Conservation (phyloP, 352 stramenopile species). For the Peronospora belbahrii region DNA sequence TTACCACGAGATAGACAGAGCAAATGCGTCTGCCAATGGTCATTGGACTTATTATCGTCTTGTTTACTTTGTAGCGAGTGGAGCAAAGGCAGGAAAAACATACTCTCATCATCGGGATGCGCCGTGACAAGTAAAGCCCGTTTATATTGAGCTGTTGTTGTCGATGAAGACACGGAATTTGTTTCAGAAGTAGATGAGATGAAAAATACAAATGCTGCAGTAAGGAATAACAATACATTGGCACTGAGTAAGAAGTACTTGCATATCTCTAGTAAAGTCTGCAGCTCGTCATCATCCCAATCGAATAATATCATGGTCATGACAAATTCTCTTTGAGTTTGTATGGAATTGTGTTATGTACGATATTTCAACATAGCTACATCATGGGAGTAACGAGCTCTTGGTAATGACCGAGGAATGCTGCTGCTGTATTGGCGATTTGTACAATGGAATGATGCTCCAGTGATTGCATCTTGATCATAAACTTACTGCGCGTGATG, state of each 20-base stretch:
- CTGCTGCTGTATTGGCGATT: conserved; percentile 43
- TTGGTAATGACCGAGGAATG: conserved; percentile 33
- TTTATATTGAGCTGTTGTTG: conserved; percentile 17
- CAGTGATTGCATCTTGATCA: conserved; percentile 27
- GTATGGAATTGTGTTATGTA: conserved; percentile 20
- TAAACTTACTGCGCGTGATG: conserved; percentile 33
- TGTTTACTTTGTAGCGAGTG: conserved; percentile 37
- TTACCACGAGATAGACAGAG: conserved; percentile 90
- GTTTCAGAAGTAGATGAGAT: conserved; percentile 9
- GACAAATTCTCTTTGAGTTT: conserved; percentile 12
- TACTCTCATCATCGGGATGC: conserved; percentile 96
- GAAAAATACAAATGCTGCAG: conserved; percentile 29
- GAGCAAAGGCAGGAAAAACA: conserved; percentile 94
- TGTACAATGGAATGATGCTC: conserved; percentile 28
- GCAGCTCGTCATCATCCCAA: conserved; percentile 21
- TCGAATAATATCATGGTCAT: conserved; percentile 15
- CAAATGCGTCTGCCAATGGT: conserved; percentile 62
- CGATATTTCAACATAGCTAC: neutral
- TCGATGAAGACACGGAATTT: neutral
- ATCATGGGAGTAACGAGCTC: conserved; percentile 30
- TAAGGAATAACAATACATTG: conserved; percentile 55
- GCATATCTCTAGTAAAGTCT: conserved; percentile 41
- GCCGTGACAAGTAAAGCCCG: conserved; percentile 84
- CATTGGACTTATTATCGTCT: conserved; percentile 1
- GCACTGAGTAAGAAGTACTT: conserved; percentile 52